Evolutionary conservation across 176 grass and related monocot species (phyloP).

Genomic region (Juncus effusus): DNA sequence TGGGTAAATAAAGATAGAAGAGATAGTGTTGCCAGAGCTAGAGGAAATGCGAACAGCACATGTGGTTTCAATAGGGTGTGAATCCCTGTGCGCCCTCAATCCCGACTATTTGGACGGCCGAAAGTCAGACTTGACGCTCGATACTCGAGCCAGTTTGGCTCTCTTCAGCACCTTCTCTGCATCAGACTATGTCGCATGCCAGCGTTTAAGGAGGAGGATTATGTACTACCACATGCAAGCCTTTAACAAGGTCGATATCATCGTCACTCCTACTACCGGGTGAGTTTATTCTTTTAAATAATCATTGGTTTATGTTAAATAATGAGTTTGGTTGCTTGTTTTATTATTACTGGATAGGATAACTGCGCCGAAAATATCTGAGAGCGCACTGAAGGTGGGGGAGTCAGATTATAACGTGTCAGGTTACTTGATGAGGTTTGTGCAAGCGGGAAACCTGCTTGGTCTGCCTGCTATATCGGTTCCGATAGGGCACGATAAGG

Average conservation of each 20-base stretch:
- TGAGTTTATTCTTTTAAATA: constrained; percentile 1
- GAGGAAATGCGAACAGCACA: constrained; percentile 94
- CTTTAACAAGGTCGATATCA: constrained; percentile 97
- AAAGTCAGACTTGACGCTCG: constrained; percentile 52
- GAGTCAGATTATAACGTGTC: constrained; percentile 79
- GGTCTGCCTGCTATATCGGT: constrained; percentile 91
- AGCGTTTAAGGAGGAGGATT: constrained; percentile 89
- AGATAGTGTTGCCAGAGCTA: constrained; percentile 95
- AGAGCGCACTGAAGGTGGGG: constrained; percentile 66
- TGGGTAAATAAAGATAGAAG: constrained; percentile 59
- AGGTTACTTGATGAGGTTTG: constrained; percentile 79
- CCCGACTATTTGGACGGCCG: constrained; percentile 74
- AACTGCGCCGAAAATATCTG: constrained; percentile 76
- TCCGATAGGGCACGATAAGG: constrained; percentile 91
- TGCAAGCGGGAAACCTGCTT: constrained; percentile 83
- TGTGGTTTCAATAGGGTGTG: constrained; percentile 89
- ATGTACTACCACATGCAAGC: constrained; percentile 96
- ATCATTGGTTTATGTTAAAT: background rate
- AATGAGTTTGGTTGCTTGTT: background rate
- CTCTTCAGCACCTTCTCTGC: constrained; percentile 79
- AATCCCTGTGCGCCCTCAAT: constrained; percentile 65
- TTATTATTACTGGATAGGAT: constrained; percentile 45
- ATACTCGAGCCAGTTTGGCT: constrained; percentile 84
- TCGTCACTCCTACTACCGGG: constrained; percentile 94
- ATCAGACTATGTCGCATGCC: constrained; percentile 83